Conservation (phyloP, 768 basidiomycete species). For the Pleurotus tuoliensis region DNA sequence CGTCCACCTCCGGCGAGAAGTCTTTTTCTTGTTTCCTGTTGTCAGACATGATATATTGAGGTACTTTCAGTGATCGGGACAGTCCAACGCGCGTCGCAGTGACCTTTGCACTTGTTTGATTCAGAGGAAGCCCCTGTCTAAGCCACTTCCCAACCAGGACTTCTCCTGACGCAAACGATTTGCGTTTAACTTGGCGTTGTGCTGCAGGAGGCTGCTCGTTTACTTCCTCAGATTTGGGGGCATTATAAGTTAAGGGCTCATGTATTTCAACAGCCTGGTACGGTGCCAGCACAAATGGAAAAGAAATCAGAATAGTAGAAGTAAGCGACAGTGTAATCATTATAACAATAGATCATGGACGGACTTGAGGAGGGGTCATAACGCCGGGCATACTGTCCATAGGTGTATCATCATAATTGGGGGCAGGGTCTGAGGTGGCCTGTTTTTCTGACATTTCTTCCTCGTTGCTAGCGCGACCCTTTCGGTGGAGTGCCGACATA, state of each 20-base stretch:
- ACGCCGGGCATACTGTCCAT: slow-evolving; percentile 32
- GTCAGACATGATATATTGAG: slow-evolving; percentile 63
- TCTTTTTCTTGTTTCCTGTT: slow-evolving; percentile 85
- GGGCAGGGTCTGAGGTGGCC: not conserved
- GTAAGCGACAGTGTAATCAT: slow-evolving; percentile 12
- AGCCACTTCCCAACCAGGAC: not conserved
- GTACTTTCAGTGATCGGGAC: slow-evolving; percentile 27
- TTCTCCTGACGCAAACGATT: not conserved
- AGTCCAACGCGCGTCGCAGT: slow-evolving; percentile 54
- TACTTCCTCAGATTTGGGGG: slow-evolving; percentile 11
- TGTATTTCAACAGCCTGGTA: slow-evolving; percentile 22
- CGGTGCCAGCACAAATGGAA: slow-evolving; percentile 31
- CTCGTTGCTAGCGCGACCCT: slow-evolving; percentile 3
- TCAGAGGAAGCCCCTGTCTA: not conserved
- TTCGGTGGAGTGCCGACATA: slow-evolving; percentile 11
- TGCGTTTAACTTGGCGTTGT: slow-evolving; percentile 12
- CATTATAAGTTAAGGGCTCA: slow-evolving; percentile 26
- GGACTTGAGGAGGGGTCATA: slow-evolving; percentile 33
- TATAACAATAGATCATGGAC: slow-evolving; percentile 39
- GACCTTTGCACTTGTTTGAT: slow-evolving; percentile 42
- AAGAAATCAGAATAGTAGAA: slow-evolving; percentile 32
- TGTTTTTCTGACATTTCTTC: slow-evolving; percentile 2
- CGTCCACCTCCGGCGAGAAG: slow-evolving; percentile 79
- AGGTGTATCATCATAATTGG: slow-evolving; percentile 10
- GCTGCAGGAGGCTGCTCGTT: not conserved